These are phyloP conservation scores for Astrocystis sublimbata DNA, from an alignment of 495 filamentous ascomycete genomes.

Conservation along the genomic window DNA sequence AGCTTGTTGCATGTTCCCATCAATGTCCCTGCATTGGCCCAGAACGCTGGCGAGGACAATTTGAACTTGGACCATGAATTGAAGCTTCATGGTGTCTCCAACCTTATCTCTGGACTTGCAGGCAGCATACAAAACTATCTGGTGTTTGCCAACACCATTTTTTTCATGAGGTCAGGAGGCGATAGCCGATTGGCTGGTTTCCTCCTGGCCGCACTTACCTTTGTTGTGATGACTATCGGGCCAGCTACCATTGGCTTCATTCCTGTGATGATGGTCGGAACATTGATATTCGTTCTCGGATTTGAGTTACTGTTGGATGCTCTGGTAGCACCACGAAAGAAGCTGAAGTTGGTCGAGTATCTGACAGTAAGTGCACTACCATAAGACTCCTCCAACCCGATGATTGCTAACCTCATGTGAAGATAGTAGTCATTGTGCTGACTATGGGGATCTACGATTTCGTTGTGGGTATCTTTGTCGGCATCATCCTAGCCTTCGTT, in stretches of 20 bases:
- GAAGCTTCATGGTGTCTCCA: slow-evolving; percentile 89
- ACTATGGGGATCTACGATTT: slow-evolving; percentile 98
- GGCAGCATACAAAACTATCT: slow-evolving; percentile 98
- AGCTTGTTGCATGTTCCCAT: slow-evolving; percentile 96
- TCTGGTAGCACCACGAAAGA: slow-evolving; percentile 82
- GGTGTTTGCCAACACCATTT: slow-evolving; percentile 92
- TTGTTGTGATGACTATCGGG: slow-evolving; percentile 77
- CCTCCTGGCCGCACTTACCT: slow-evolving; percentile 79
- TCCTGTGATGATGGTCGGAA: slow-evolving; percentile 94
- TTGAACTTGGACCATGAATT: slow-evolving; percentile 88
- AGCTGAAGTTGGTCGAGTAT: slow-evolving; percentile 82
- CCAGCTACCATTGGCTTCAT: slow-evolving; percentile 90
- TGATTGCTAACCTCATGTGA: slow-evolving; percentile 30
- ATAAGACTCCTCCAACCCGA: slow-evolving; percentile 24
- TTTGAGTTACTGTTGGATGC: slow-evolving; percentile 89
- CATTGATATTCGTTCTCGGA: slow-evolving; percentile 89
- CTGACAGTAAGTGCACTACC: slow-evolving; percentile 52
- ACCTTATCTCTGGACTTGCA: slow-evolving; percentile 78
- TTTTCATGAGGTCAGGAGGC: slow-evolving; percentile 91
- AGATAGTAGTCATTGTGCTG: slow-evolving; percentile 88
- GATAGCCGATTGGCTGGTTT: slow-evolving; percentile 82
- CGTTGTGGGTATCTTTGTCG: slow-evolving; percentile 86
- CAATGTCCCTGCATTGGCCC: slow-evolving; percentile 89
- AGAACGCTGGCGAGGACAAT: slow-evolving; percentile 87
- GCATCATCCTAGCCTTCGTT: slow-evolving; percentile 88